Base-by-base conservation (phyloP, 805 yeast species). In the Sugiyamaella floridensis region DNA sequence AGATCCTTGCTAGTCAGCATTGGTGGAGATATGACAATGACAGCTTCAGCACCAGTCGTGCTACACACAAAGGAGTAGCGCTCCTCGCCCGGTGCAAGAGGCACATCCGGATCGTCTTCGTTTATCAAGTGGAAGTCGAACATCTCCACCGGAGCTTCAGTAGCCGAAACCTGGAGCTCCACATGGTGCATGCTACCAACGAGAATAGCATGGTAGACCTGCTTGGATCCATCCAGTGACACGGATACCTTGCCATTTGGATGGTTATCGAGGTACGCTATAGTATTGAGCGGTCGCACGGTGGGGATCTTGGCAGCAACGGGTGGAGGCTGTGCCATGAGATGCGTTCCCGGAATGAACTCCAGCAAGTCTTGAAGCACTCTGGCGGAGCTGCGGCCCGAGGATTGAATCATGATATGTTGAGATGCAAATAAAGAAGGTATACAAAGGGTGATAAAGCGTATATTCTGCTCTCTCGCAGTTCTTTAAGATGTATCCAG, bases 1-100 rank as follows among this genome's bases (percentile, higher is more conserved):
- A 78, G 66, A 48, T 83, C 85, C 0, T 71, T 74, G 0, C 58
- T 56, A 4, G 71, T 56, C 55, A 88, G 76, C 55, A 61, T 67
- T 2, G 69, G 65, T 12, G 60, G 56, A 15, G 57, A 51, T 2
- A 63, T 32, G 20, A 50, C 49, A 12, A 67, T 22, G 1, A 29
- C 48, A 29, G 65, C 58, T 42, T 29, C 40, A 18, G 58, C 52
- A 40, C 54, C 56, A 8, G 67, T 60, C 15, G 41, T 29, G 4
- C 49, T 47, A 55, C 69, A 67, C n/a, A 43, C 41, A 32, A 55
- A 55, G 4, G 40, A 26, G 49, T 58, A 58, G 20, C 45, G 51
- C 16, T 54, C 58, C 16, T 40, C 41, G 15, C 48, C 45, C 15
- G 46, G 34, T 22, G 34, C 34, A 9, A 43, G 49, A 50, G 15